Conservation (phyloP, 805 yeast genomes). For the Millerozyma acaciae region DNA sequence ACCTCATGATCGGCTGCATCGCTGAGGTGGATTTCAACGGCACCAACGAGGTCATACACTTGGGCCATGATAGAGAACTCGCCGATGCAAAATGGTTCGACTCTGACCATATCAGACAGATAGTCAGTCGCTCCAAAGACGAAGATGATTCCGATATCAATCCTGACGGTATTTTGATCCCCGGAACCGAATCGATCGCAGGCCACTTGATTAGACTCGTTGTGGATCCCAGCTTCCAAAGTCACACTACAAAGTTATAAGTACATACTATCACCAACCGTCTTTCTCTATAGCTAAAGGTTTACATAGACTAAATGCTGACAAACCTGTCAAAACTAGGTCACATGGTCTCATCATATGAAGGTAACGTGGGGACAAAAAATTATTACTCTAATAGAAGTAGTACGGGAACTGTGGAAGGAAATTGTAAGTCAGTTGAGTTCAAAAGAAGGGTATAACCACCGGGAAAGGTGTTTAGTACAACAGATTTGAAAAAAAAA, state of each 20-base stretch:
- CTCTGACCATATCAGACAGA: slow-evolving; percentile 43
- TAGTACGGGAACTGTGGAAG: too few species aligned
- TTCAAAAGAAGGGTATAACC: too few species aligned
- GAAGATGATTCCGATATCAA: slow-evolving; percentile 20
- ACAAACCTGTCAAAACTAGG: too few species aligned
- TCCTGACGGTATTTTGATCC: slow-evolving; percentile 38
- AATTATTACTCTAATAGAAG: too few species aligned
- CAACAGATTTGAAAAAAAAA: too few species aligned
- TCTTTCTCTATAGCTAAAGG: too few species aligned
- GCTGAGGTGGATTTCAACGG: slow-evolving; percentile 73
- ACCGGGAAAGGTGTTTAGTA: too few species aligned
- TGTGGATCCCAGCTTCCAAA: slow-evolving; percentile 31
- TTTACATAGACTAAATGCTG: too few species aligned
- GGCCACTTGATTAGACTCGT: slow-evolving; percentile 39
- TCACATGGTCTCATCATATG: too few species aligned
- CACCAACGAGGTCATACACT: slow-evolving; percentile 56
- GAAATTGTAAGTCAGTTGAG: too few species aligned
- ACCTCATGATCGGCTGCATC: slow-evolving; percentile 88
- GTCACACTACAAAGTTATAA: slow-evolving; percentile 2
- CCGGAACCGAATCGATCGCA: slow-evolving; percentile 44
- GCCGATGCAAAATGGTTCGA: slow-evolving; percentile 86
- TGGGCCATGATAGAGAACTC: slow-evolving; percentile 83
- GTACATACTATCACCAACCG: not conserved
- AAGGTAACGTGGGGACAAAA: too few species aligned
- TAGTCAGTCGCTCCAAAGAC: slow-evolving; percentile 31